Evolutionary conservation across 768 basidiomycete species (phyloP).

Genomic region (Astraeus odoratus): DNA sequence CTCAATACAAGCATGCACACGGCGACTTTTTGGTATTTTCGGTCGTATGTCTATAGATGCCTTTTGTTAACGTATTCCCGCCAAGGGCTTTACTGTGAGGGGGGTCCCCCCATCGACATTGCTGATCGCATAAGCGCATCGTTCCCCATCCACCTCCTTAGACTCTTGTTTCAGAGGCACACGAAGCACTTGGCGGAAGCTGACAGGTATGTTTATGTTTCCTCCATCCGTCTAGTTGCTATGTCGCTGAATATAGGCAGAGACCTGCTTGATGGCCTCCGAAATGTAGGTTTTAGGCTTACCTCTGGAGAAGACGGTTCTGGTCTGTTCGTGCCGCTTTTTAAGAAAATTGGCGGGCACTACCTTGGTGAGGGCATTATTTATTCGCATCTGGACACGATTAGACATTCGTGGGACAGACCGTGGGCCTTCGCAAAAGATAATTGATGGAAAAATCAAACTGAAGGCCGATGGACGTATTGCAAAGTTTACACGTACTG

Average conservation of each 20-base stretch:
- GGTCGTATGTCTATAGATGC: neutral
- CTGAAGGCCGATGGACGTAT: conserved; percentile 56
- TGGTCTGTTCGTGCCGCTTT: conserved; percentile 45
- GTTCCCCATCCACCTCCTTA: conserved; percentile 25
- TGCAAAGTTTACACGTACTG: conserved; percentile 34
- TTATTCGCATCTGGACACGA: too few relatives aligned
- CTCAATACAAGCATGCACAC: conserved; percentile 32
- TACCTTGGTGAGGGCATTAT: conserved; percentile 45
- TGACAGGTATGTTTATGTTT: conserved; percentile 41
- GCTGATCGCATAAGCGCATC: conserved; percentile 43
- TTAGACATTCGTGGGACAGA: conserved; percentile 30
- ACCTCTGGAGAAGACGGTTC: conserved; percentile 45
- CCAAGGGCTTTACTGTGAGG: conserved; percentile 33
- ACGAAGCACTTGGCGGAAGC: conserved; percentile 38
- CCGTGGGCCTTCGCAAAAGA: conserved; percentile 51
- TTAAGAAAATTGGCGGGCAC: conserved; percentile 47
- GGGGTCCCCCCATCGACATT: conserved; percentile 35
- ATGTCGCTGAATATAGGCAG: conserved; percentile 13
- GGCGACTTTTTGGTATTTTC: conserved; percentile 18
- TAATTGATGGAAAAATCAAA: conserved; percentile 65
- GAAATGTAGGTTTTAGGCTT: conserved; percentile 47
- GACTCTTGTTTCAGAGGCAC: conserved; percentile 24
- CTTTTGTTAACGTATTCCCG: neutral
- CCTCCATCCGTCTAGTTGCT: neutral
- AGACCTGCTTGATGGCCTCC: conserved; percentile 43